These are phyloP conservation scores for Cryptococcus sp. DNA, from an alignment of 1,284 basidiomycete genomes.

Conservation along the genomic window DNA sequence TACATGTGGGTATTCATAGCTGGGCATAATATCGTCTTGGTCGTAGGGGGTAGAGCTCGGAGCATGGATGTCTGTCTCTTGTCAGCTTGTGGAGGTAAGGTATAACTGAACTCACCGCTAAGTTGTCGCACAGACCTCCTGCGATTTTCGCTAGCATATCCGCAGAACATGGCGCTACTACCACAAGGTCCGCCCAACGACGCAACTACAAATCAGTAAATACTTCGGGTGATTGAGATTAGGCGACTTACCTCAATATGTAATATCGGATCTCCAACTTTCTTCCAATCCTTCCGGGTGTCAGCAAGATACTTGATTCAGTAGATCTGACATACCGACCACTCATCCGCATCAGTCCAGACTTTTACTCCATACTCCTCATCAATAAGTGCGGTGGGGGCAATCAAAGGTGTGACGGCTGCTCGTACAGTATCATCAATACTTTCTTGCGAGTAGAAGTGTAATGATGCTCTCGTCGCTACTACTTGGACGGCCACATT, in stretches of 20 bases:
- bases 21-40: constrained; percentile 83
- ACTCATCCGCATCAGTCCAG: constrained; percentile 91
- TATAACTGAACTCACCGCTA: constrained; percentile 58
- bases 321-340: constrained; percentile 57
- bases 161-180: constrained; percentile 90
- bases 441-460: constrained; percentile 64
- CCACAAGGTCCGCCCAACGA: constrained; percentile 91
- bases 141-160: constrained; percentile 93
- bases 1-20: constrained; percentile 99
- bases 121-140: constrained; percentile 82
- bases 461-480: constrained; percentile 69
- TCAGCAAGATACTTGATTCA: background rate
- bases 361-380: constrained; percentile 55
- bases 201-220: constrained; percentile 56
- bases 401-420: background rate
- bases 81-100: background rate
- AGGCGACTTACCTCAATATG: constrained; percentile 94
- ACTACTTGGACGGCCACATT: constrained; percentile 79
- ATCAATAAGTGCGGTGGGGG: background rate
- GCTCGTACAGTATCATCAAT: constrained; percentile 48
- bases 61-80: constrained; percentile 73
- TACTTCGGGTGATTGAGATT: too few species aligned
- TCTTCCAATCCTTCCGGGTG: constrained; percentile 55
- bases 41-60: constrained; percentile 74
- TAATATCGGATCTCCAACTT: constrained; percentile 84